These are phyloP conservation scores for Cairneyella variabilis DNA, from an alignment of 495 filamentous ascomycete species.

Conservation along the genomic window DNA sequence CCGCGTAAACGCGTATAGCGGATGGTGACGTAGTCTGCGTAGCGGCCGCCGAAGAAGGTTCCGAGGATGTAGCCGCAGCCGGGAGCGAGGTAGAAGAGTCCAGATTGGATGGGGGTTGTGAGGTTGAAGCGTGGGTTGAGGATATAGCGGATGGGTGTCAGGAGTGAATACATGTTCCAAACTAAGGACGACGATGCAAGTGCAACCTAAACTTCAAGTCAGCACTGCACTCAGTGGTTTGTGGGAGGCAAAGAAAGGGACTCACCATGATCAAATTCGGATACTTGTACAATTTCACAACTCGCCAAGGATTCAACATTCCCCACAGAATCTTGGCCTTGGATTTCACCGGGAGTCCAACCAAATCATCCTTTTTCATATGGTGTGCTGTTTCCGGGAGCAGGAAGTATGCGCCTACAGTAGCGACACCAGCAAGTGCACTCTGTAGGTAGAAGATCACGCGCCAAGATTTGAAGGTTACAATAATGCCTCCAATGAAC, in stretches of 20 bases:
- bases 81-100: conserved; percentile 71
- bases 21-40: conserved; percentile 62
- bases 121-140: conserved; percentile 70
- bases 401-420: conserved; percentile 57
- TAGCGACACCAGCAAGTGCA: conserved; percentile 53
- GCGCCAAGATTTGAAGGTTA: conserved; percentile 65
- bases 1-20: conserved; percentile 58
- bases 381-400: conserved; percentile 68
- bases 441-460: conserved; percentile 72
- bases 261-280: conserved; percentile 64
- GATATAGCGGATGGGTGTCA: conserved; percentile 72
- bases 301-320: conserved; percentile 59
- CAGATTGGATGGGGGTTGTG: conserved; percentile 59
- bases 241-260: no score
- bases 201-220: no score
- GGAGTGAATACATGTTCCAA: conserved; percentile 70
- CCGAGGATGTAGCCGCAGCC: conserved; percentile 67
- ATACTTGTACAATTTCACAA: conserved; percentile 57
- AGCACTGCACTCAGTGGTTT: no score
- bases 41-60: conserved; percentile 68
- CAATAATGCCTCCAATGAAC: conserved; percentile 63
- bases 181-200: conserved; percentile 58
- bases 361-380: conserved; percentile 51
- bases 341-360: conserved; percentile 39
- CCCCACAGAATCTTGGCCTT: conserved; percentile 51